Evolutionary conservation across 495 filamentous ascomycete species (phyloP), one percentile per base, ranked within the genome.

Genomic region (Annulohypoxylon maeteangense): DNA sequence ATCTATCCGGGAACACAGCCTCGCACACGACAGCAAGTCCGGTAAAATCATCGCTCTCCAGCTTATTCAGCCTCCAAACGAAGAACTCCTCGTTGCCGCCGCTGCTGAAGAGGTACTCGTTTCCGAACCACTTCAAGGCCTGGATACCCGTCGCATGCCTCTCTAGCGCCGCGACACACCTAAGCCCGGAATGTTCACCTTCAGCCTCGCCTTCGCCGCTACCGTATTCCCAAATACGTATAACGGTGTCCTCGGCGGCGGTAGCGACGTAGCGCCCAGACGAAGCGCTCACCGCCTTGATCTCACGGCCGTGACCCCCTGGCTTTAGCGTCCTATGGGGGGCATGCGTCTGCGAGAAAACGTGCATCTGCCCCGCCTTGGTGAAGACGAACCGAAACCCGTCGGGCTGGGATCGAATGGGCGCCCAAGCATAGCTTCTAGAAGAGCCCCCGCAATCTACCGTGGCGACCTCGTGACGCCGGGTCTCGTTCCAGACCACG

Each of bases 51-150:
- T 64, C 88, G 77, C 34, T 78, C 68, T 47, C 85, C 10, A 94
- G 76, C 1, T 60, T 71, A 1, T 81, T 78, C 10, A 97, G 74
- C 32, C 87, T 83, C 94, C 95, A 99, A 25, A 95, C 86, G 62
- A 88, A 95, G 66, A 98, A 90, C 74, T 98, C 96, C 72, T 97
- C 95, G 62, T 87, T 90, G 0, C 92, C 95, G 11, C 88, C 93
- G 68, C 91, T 92, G 60, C 91, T 95, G 75, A 98, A 90, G 8
- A 99, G 84, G 74, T 88, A 92, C 7, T 82, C 75, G 2, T 90
- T 88, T 44, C 84, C 74, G 10, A 90, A 89, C 92, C 92, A 98
- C 65, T 83, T 86, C 7, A 97, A 85, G 55, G 91, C 86, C 75
- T 98, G 94, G 20, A 98, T 87, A 0, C 94, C 95, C 0, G 93